A percentile compares a stretch with the other conserved stretches of the same genome.
phyloP scores from a whole-genome alignment of 352 stramenopile species.

The Albugo laibachii region DNA sequence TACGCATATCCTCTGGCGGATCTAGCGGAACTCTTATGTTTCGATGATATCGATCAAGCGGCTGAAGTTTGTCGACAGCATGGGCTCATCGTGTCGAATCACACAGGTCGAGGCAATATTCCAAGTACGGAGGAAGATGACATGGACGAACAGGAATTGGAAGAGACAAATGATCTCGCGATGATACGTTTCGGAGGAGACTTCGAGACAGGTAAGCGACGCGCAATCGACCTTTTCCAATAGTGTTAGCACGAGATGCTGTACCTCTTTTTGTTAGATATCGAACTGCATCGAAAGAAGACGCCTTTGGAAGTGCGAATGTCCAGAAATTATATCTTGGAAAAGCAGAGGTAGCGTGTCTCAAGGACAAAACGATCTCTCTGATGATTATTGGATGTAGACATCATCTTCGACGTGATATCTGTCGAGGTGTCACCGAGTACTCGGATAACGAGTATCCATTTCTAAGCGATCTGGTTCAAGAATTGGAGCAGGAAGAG shows the following conservation, averaged over 20 bases:
- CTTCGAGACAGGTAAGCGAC: conserved; percentile 47
- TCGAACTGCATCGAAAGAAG: conserved; percentile 45
- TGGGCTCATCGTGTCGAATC: conserved; percentile 28
- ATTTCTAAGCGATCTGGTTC: conserved; percentile 40
- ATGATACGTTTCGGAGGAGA: conserved; percentile 56
- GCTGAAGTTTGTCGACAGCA: conserved; percentile 41
- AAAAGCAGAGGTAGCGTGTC: conserved; percentile 46
- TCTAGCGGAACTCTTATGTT: conserved; percentile 48
- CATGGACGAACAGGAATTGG: conserved; percentile 3
- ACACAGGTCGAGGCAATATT: neutral
- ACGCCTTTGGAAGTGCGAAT: conserved; percentile 26
- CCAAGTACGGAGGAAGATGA: too few species aligned
- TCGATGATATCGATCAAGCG: conserved; percentile 62
- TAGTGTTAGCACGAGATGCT: neutral
- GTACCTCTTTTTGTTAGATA: conserved; percentile 14
- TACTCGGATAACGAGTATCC: conserved; percentile 54
- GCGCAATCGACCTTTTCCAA: neutral
- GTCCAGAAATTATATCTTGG: conserved; percentile 48
- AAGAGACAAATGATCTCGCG: conserved; percentile 18
- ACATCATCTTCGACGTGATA: conserved; percentile 37
- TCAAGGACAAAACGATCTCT: neutral
- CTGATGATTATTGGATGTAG: conserved; percentile 10
- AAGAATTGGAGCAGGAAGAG: conserved; percentile 36
- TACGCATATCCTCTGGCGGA: conserved; percentile 43
- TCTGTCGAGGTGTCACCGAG: conserved; percentile 68